These are phyloP conservation scores for Metschnikowia orientalis DNA, from an alignment of 805 yeast genomes.

Conservation along the genomic window DNA sequence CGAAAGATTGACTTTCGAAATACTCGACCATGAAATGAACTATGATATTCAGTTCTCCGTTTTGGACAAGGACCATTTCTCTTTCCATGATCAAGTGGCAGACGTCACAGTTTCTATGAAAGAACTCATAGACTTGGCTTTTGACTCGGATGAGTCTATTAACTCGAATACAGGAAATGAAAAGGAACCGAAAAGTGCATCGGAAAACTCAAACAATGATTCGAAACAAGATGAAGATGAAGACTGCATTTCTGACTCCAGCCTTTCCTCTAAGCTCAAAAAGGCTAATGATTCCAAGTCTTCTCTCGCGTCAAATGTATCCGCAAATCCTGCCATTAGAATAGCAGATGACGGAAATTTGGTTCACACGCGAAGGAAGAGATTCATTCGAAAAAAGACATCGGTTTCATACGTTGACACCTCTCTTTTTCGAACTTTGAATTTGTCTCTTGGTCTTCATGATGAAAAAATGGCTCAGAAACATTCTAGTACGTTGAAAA, in stretches of 20 bases:
- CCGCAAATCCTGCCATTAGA: constrained; percentile 18
- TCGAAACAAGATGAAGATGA: constrained; percentile 1
- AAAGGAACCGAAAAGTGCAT: background rate
- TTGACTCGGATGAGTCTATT: background rate
- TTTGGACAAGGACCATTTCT: constrained; percentile 77
- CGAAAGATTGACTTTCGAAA: constrained; percentile 76
- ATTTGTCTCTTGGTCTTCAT: constrained; percentile 30
- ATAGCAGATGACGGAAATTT: constrained; percentile 28
- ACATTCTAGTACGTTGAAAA: constrained; percentile 50
- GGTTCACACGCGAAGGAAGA: constrained; percentile 27
- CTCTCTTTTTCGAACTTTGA: constrained; percentile 40
- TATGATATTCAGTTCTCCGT: constrained; percentile 69
- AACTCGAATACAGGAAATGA: constrained; percentile 22
- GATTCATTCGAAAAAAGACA: constrained; percentile 29
- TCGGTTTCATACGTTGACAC: constrained; percentile 33
- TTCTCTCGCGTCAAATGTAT: constrained; percentile 8
- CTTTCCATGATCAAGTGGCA: constrained; percentile 82
- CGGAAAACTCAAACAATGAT: constrained; percentile 1
- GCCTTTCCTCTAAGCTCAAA: constrained; percentile 1
- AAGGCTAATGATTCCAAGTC: constrained; percentile 3
- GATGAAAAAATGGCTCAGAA: constrained; percentile 31
- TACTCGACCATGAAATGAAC: constrained; percentile 58
- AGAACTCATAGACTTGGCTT: constrained; percentile 37
- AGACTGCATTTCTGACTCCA: background rate
- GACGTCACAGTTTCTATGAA: constrained; percentile 51